Percentiles rank a stretch among this genome's conserved stretches.
Evolutionary conservation across 371 early-diverging fungal genomes (phyloP).

Genomic region (Chytridium lagenaria): DNA sequence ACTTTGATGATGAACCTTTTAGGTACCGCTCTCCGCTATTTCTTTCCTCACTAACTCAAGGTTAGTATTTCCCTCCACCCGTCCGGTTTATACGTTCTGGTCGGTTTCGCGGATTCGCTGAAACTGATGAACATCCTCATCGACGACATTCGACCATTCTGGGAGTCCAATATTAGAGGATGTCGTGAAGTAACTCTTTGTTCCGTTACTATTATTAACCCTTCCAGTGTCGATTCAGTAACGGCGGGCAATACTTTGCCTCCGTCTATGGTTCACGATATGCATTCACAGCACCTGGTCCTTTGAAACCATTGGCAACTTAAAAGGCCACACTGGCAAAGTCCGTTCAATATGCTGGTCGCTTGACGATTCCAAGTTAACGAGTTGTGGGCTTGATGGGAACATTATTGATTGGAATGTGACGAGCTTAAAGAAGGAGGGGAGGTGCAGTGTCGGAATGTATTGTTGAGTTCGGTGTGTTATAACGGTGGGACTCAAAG

Average conservation of each 20-base stretch:
- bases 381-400: constrained; percentile 56
- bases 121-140: constrained; percentile 62
- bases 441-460: constrained; percentile 29
- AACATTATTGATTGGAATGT: constrained; percentile 55
- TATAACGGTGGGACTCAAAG: constrained; percentile 42
- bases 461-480: constrained; percentile 34
- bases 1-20: constrained; percentile 55
- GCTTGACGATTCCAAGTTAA: constrained; percentile 53
- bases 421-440: constrained; percentile 33
- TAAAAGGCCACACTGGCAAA: constrained; percentile 57
- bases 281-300: constrained; percentile 58
- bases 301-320: constrained; percentile 50
- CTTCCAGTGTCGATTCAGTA: constrained; percentile 55
- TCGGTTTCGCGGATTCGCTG: constrained; percentile 58
- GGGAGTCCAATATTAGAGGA: constrained; percentile 57
- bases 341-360: constrained; percentile 57
- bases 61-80: constrained; percentile 60
- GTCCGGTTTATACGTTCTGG: constrained; percentile 60
- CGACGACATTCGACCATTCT: constrained; percentile 60
- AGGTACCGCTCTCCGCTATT: constrained; percentile 34
- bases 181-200: constrained; percentile 54
- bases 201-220: constrained; percentile 3
- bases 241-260: constrained; percentile 65
- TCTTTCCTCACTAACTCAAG: not conserved
- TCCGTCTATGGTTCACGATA: constrained; percentile 52